These are phyloP conservation scores for Kwoniella dendrophila DNA, from an alignment of 768 basidiomycete genomes.

Conservation along the genomic window DNA sequence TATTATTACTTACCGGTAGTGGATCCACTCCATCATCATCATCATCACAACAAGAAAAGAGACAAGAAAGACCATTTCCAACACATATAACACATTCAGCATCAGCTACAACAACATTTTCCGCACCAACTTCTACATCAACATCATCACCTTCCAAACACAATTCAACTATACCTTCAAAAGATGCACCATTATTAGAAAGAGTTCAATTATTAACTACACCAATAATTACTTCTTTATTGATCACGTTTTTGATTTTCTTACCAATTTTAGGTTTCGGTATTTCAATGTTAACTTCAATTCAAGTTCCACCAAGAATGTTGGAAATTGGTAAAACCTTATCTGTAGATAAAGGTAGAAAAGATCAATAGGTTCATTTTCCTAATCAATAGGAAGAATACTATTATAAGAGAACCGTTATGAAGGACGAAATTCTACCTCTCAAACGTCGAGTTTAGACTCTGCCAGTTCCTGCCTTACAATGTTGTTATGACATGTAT, in stretches of 20 bases:
- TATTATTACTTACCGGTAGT: conserved; percentile 42
- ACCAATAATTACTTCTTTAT: conserved; percentile 49
- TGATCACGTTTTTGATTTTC: conserved; percentile 49
- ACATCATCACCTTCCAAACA: conserved; percentile 1
- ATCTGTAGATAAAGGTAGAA: conserved; percentile 46
- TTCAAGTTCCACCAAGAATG: conserved; percentile 55
- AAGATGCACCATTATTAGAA: conserved; percentile 43
- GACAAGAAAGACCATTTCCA: conserved; percentile 48
- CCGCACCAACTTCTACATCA: conserved; percentile 14
- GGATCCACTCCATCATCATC: background rate
- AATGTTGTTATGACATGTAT: no score
- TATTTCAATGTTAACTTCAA: conserved; percentile 43
- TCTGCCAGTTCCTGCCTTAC: no score
- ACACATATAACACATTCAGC: conserved; percentile 28
- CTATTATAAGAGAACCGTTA: no score
- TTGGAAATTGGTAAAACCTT: conserved; percentile 50
- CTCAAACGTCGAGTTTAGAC: no score
- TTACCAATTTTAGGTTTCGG: conserved; percentile 47
- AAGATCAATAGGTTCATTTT: conserved; percentile 52
- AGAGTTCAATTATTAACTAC: conserved; percentile 48
- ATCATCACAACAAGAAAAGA: conserved; percentile 15
- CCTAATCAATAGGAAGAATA: no score
- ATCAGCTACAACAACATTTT: conserved; percentile 10
- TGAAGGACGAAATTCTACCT: no score
- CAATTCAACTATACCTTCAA: conserved; percentile 32